phyloP scores from a whole-genome alignment of 805 yeast species.

The Priceomyces carsonii region DNA sequence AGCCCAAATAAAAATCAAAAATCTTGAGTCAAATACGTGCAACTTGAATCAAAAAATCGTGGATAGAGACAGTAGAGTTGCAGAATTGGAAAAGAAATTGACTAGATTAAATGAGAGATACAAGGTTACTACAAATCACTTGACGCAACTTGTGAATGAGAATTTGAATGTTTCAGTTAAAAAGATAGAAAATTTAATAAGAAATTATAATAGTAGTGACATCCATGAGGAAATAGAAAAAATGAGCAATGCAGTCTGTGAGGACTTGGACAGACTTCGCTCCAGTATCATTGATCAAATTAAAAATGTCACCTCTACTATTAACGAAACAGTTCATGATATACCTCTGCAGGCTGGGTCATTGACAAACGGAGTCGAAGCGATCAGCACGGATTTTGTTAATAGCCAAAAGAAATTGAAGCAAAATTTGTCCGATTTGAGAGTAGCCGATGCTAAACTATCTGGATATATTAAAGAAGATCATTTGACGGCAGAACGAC shows the following conservation, averaged over 20 bases:
- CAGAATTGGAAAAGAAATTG: conserved; percentile 8
- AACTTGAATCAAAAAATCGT: conserved; percentile 4
- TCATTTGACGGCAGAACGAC: conserved; percentile 9
- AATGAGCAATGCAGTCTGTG: neutral
- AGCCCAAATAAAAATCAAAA: conserved; percentile 6
- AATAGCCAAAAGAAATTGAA: conserved; percentile 5
- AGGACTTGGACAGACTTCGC: conserved; percentile 2
- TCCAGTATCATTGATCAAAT: conserved; percentile 2
- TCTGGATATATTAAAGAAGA: conserved; percentile 16
- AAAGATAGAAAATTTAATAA: conserved; percentile 7
- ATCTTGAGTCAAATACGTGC: conserved; percentile 4
- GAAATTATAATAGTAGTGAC: neutral
- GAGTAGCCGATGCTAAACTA: conserved; percentile 13
- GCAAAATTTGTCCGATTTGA: conserved; percentile 11
- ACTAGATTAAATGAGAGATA: conserved; percentile 9
- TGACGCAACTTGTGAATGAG: conserved; percentile 8
- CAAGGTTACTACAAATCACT: conserved; percentile 7
- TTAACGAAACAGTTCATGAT: conserved; percentile 1
- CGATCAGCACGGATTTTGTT: neutral
- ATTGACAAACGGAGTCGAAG: conserved; percentile 1
- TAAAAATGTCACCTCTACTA: neutral
- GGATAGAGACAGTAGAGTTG: conserved; percentile 4
- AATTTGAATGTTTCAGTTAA: conserved; percentile 6
- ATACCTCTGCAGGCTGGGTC: conserved; percentile 4
- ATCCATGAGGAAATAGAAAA: conserved; percentile 1